A percentile compares a stretch with the other conserved stretches of the same genome.
phyloP scores from a whole-genome alignment of 306 rosid species.

The Cucurbita moschata region DNA sequence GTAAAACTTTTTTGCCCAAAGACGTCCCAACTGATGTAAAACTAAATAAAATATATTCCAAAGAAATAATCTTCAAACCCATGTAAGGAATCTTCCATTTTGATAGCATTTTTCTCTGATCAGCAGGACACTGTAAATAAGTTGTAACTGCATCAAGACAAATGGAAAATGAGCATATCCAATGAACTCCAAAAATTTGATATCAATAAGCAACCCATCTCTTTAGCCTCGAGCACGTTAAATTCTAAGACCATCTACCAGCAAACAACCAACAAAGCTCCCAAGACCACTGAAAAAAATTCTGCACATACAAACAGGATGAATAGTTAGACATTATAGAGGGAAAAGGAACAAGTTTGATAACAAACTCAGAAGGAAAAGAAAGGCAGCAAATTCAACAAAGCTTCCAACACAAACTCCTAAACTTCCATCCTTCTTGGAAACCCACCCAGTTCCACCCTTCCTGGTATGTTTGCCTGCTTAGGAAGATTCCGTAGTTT shows the following conservation, averaged over 20 bases:
- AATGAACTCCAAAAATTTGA: background rate
- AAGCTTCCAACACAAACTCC: background rate
- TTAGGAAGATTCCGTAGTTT: background rate
- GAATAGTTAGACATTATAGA: background rate
- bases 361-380: background rate
- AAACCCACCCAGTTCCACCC: background rate
- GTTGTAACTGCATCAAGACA: background rate
- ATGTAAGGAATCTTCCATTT: slow-evolving; percentile 4
- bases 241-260: slow-evolving; percentile 1
- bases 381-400: background rate
- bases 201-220: background rate
- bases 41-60: background rate
- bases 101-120: slow-evolving; percentile 5
- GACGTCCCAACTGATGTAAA: background rate
- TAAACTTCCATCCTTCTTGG: background rate
- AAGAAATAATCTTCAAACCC: slow-evolving; percentile 3
- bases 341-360: background rate
- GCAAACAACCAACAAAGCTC: background rate
- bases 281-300: background rate
- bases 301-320: background rate
- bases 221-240: background rate
- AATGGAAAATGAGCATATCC: background rate
- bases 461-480: background rate
- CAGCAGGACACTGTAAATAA: background rate
- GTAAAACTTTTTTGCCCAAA: background rate